Percentiles rank a stretch among this genome's conserved stretches.
These are phyloP conservation scores for Hygrophoropsis aurantiaca DNA, from an alignment of 768 basidiomycete species.

Conservation along the genomic window DNA sequence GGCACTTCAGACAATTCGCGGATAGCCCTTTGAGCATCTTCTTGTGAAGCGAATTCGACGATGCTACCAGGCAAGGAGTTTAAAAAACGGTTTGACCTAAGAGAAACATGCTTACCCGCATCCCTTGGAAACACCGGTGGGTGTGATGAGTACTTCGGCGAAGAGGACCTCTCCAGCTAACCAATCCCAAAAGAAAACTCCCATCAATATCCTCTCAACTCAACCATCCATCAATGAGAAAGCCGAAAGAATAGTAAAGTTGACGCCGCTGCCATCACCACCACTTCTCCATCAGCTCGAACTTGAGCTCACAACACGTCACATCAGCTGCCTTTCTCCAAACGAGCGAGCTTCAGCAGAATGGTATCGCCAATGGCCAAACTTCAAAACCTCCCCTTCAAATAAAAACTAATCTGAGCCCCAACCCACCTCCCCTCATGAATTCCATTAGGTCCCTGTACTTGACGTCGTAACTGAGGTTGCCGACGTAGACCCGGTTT, in stretches of 20 bases:
- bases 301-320: slow-evolving; percentile 27
- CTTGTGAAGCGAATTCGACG: slow-evolving; percentile 89
- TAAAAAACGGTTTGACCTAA: not conserved
- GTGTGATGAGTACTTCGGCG: slow-evolving; percentile 98
- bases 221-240: slow-evolving; percentile 47
- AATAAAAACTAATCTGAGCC: slow-evolving; percentile 62
- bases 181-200: slow-evolving; percentile 86
- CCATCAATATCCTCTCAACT: slow-evolving; percentile 93
- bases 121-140: slow-evolving; percentile 95
- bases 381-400: slow-evolving; percentile 36
- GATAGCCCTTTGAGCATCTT: slow-evolving; percentile 88
- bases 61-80: slow-evolving; percentile 54
- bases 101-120: slow-evolving; percentile 78
- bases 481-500: slow-evolving; percentile 98
- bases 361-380: slow-evolving; percentile 32
- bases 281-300: slow-evolving; percentile 36
- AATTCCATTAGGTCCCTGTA: slow-evolving; percentile 99
- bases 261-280: slow-evolving; percentile 22
- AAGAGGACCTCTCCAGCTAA: slow-evolving; percentile 99
- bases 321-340: slow-evolving; percentile 30
- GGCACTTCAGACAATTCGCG: slow-evolving; percentile 87
- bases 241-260: slow-evolving; percentile 38
- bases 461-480: slow-evolving; percentile 98
- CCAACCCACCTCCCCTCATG: slow-evolving; percentile 99
- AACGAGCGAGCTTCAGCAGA: slow-evolving; percentile 36